A percentile compares a stretch with the other conserved stretches of the same genome.
Conservation (phyloP, 2,329 filamentous ascomycete genomes). For the Coleophoma crateriformis region DNA sequence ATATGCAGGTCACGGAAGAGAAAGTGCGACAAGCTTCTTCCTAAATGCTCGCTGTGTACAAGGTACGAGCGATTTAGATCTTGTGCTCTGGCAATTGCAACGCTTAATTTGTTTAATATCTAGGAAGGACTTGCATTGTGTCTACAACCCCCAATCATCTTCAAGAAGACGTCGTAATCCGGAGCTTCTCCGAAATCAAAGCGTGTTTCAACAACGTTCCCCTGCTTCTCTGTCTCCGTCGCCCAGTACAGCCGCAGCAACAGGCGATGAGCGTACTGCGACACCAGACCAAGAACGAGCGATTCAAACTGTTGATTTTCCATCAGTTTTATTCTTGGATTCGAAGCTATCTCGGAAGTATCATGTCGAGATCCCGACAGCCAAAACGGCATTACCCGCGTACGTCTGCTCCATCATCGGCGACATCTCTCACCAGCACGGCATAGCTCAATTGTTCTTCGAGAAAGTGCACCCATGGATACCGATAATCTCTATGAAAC, state of each 20-base stretch:
- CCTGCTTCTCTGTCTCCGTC: not conserved
- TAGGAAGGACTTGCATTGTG: not conserved
- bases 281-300: not conserved
- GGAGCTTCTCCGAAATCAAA: not conserved
- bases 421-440: not conserved
- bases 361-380: slow-evolving; percentile 5
- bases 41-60: slow-evolving; percentile 9
- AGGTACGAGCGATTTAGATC: not conserved
- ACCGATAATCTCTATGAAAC: slow-evolving; percentile 35
- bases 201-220: not conserved
- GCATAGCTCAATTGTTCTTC: slow-evolving; percentile 27
- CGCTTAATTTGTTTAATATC: too few relatives aligned
- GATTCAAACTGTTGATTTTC: slow-evolving; percentile 1
- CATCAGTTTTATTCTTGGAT: slow-evolving; percentile 11
- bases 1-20: slow-evolving; percentile 10
- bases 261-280: not conserved
- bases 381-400: not conserved
- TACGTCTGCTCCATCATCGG: slow-evolving; percentile 4
- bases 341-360: slow-evolving; percentile 1
- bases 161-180: not conserved
- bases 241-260: too few relatives aligned
- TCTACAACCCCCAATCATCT: not conserved
- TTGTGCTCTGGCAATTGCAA: too few relatives aligned
- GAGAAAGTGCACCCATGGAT: slow-evolving; percentile 34
- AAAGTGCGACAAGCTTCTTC: slow-evolving; percentile 9